phyloP scores from a whole-genome alignment of 176 grass and related monocot genomes.

The Aegilops longissima region DNA sequence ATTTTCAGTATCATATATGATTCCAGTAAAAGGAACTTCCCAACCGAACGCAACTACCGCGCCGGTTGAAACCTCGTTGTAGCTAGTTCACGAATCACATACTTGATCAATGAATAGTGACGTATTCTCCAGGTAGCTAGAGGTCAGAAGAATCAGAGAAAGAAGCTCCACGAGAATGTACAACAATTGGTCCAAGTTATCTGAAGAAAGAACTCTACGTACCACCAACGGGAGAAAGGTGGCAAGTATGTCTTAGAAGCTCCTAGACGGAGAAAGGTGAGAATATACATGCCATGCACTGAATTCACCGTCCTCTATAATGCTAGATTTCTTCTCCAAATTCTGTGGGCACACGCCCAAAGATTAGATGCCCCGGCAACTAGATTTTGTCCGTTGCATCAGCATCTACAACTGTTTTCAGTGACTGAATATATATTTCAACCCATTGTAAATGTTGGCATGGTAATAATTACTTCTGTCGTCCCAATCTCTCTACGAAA shows the following conservation, averaged over 20 bases:
- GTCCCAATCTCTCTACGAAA: too few relatives aligned
- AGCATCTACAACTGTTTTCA: background rate
- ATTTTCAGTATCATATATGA: background rate
- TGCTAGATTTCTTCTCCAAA: slow-evolving; percentile 2
- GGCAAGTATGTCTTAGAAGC: slow-evolving; percentile 26
- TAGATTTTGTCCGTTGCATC: slow-evolving; percentile 23
- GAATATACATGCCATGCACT: background rate
- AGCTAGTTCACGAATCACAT: background rate
- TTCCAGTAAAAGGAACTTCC: background rate
- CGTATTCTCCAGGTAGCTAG: slow-evolving; percentile 23
- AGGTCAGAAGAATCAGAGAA: slow-evolving; percentile 38
- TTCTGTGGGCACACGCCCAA: slow-evolving; percentile 20
- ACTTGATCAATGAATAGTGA: slow-evolving; percentile 21
- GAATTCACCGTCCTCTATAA: slow-evolving; percentile 15
- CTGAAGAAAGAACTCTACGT: slow-evolving; percentile 6
- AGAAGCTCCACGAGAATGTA: slow-evolving; percentile 1
- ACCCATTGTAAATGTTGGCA: too few relatives aligned
- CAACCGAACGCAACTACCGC: background rate
- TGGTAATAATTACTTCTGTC: too few relatives aligned
- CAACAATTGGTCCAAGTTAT: slow-evolving; percentile 23
- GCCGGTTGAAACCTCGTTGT: background rate
- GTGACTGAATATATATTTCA: too few relatives aligned
- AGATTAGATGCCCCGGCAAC: slow-evolving; percentile 40
- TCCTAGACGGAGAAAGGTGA: slow-evolving; percentile 35
- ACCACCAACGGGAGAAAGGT: slow-evolving; percentile 1